Conservation (phyloP, 768 basidiomycete species). For the Auricularia cornea region DNA sequence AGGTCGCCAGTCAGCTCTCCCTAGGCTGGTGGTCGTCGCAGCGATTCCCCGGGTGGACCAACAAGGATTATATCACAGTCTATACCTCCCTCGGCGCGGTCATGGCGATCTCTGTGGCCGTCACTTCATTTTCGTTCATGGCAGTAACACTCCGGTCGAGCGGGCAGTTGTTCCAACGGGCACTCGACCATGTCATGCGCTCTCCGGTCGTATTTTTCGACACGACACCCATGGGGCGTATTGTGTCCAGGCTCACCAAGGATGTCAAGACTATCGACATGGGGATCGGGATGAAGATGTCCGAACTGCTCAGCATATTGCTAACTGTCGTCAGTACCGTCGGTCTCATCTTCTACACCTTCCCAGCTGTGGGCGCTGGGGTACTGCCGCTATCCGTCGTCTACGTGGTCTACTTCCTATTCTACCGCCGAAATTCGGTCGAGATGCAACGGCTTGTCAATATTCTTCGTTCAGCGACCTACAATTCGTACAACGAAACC, state of each 20-base stretch:
- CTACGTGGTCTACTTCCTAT: constrained; percentile 46
- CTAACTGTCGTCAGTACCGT: constrained; percentile 44
- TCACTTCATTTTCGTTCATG: constrained; percentile 32
- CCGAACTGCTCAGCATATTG: constrained; percentile 34
- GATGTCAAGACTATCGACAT: constrained; percentile 34
- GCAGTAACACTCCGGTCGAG: constrained; percentile 29
- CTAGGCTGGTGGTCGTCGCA: constrained; percentile 67
- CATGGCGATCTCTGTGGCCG: constrained; percentile 29
- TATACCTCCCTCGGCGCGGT: constrained; percentile 40
- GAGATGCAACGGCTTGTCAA: constrained; percentile 63
- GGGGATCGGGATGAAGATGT: background rate
- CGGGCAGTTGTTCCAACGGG: constrained; percentile 42
- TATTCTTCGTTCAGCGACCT: constrained; percentile 48
- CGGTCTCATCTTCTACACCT: constrained; percentile 56
- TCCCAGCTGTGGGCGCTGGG: constrained; percentile 57
- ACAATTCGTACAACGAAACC: constrained; percentile 49
- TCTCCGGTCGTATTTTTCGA: constrained; percentile 66
- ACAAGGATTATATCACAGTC: constrained; percentile 60
- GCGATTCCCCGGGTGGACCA: constrained; percentile 44
- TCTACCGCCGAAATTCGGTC: constrained; percentile 53
- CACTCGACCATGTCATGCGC: constrained; percentile 46
- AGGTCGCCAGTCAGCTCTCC: constrained; percentile 56
- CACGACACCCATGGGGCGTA: constrained; percentile 57
- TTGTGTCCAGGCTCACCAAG: constrained; percentile 50
- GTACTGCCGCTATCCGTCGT: constrained; percentile 45